Evolutionary conservation across 805 yeast genomes (phyloP).

Genomic region (Barnettozyma sp.): DNA sequence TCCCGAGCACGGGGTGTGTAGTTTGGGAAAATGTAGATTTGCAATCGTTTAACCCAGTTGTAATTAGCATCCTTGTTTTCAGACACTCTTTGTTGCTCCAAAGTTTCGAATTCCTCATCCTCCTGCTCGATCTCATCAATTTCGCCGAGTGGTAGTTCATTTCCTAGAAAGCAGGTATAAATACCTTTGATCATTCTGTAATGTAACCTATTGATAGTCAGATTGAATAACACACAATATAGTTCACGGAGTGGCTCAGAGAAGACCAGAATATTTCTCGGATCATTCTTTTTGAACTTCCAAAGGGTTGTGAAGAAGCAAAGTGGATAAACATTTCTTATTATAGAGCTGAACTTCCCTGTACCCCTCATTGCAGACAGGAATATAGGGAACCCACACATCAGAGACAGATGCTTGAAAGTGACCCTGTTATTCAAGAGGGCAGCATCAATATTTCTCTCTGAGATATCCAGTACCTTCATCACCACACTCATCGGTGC

Average conservation of each 20-base stretch:
- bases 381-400: conserved; percentile 28
- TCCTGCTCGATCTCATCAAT: conserved; percentile 29
- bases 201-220: conserved; percentile 29
- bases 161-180: conserved; percentile 31
- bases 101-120: conserved; percentile 14
- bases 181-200: conserved; percentile 28
- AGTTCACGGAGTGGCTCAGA: conserved; percentile 11
- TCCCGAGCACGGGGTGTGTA: conserved; percentile 5
- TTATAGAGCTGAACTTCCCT: conserved; percentile 1
- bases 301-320: conserved; percentile 14
- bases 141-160: conserved; percentile 27
- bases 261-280: conserved; percentile 11
- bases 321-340: conserved; percentile 18
- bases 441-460: conserved; percentile 14
- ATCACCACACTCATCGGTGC: conserved; percentile 30
- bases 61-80: background rate
- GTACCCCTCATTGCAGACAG: conserved; percentile 22
- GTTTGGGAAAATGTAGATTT: conserved; percentile 5
- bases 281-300: conserved; percentile 5
- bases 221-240: conserved; percentile 17
- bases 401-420: conserved; percentile 12
- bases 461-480: conserved; percentile 24
- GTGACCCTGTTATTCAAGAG: conserved; percentile 9
- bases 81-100: conserved; percentile 4
- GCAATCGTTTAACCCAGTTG: conserved; percentile 5